These are phyloP conservation scores for Trichosporon asahii DNA, from an alignment of 1,284 basidiomycete genomes.

Conservation along the genomic window DNA sequence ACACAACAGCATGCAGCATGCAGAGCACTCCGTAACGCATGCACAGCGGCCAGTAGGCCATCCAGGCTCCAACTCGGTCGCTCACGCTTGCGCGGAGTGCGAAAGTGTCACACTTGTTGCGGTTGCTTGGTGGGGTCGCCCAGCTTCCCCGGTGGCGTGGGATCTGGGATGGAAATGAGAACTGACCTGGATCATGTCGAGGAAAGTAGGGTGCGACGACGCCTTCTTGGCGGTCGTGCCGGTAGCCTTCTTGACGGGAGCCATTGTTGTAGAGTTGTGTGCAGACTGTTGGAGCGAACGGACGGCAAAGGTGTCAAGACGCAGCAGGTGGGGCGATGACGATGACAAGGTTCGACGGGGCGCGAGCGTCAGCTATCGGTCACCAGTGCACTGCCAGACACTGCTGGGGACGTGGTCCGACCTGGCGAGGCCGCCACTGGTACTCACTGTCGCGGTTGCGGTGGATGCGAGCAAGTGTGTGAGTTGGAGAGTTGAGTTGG, in stretches of 20 bases:
- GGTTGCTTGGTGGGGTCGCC: not conserved
- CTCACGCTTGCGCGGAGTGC: not conserved
- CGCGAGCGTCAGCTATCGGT: constrained; percentile 15
- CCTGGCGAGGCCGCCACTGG: not conserved
- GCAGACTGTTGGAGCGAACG: not conserved
- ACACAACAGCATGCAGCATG: not conserved
- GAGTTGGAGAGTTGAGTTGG: constrained; percentile 2
- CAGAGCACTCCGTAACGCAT: not conserved
- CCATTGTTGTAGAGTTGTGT: constrained; percentile 35
- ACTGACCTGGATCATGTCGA: constrained; percentile 54
- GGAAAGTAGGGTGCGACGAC: constrained; percentile 51
- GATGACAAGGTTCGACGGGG: constrained; percentile 1
- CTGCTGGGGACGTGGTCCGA: not conserved
- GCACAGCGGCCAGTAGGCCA: not conserved
- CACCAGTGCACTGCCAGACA: not conserved
- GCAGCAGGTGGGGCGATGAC: not conserved
- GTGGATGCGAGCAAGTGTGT: constrained; percentile 7
- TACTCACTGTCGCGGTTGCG: constrained; percentile 7
- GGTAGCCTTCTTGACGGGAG: constrained; percentile 24
- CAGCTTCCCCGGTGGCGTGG: not conserved
- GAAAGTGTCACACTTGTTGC: not conserved
- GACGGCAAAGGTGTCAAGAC: not conserved
- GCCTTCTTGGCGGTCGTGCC: constrained; percentile 36
- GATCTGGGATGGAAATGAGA: constrained; percentile 7
- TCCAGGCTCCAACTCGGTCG: not conserved